phyloP scores from a whole-genome alignment of 1,284 basidiomycete species.

The Ustilago xerochloae region DNA sequence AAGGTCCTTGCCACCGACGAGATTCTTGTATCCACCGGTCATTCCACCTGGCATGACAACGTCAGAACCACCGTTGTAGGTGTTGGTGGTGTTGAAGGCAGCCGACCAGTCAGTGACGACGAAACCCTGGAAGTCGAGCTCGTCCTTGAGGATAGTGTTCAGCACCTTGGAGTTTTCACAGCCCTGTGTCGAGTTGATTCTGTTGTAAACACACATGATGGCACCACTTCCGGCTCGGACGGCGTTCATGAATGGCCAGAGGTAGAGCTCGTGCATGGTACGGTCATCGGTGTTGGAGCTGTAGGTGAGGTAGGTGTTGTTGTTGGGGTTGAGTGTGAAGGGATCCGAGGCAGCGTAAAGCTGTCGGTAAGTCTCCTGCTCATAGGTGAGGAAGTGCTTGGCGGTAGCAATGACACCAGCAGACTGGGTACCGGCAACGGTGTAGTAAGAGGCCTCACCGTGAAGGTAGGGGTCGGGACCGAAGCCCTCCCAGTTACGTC shows the following conservation, averaged over 20 bases:
- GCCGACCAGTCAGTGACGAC: constrained; percentile 44
- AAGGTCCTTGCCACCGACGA: constrained; percentile 29
- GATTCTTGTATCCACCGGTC: constrained; percentile 33
- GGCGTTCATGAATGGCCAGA: constrained; percentile 49
- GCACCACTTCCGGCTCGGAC: constrained; percentile 38
- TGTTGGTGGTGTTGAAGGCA: constrained; percentile 37
- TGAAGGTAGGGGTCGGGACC: constrained; percentile 44
- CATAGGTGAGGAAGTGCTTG: constrained; percentile 50
- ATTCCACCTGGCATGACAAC: constrained; percentile 35
- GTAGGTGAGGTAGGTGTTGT: constrained; percentile 68
- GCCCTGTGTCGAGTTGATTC: constrained; percentile 21
- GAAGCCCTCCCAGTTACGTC: constrained; percentile 47
- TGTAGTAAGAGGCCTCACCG: constrained; percentile 41
- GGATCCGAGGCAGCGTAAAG: constrained; percentile 35
- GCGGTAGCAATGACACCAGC: constrained; percentile 37
- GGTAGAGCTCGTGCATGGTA: constrained; percentile 47
- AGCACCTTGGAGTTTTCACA: constrained; percentile 28
- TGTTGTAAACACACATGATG: constrained; percentile 41
- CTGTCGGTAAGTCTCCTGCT: constrained; percentile 43
- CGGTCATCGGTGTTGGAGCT: constrained; percentile 40
- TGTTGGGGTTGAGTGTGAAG: constrained; percentile 43
- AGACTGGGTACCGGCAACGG: constrained; percentile 36
- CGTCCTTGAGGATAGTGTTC: constrained; percentile 48
- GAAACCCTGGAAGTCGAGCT: constrained; percentile 44
- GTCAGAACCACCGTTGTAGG: constrained; percentile 39